These are phyloP conservation scores for Vaccinium vitisidaea DNA, from an alignment of 148 eudicot genomes.

Conservation along the genomic window DNA sequence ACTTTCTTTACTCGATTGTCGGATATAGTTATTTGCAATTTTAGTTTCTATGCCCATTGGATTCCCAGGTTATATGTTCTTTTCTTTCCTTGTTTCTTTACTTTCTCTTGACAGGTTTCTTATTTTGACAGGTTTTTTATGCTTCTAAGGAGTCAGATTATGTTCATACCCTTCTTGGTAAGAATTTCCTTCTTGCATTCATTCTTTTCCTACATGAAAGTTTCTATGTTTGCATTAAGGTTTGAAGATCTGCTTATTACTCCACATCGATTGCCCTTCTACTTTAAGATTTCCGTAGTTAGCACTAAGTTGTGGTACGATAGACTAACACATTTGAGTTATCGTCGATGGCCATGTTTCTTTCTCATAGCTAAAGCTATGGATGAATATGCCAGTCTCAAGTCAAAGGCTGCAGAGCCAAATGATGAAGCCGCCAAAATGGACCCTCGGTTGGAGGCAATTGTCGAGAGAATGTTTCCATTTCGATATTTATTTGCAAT, in stretches of 20 bases:
- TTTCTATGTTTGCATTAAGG: neutral
- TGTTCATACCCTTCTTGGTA: conserved; percentile 89
- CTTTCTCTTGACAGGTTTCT: conserved; percentile 47
- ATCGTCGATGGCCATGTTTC: neutral
- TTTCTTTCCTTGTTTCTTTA: neutral
- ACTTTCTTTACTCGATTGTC: neutral
- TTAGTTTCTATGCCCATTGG: neutral
- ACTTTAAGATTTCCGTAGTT: neutral
- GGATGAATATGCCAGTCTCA: conserved; percentile 87
- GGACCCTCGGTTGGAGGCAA: conserved; percentile 91
- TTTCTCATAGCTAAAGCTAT: conserved; percentile 77
- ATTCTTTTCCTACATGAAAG: neutral
- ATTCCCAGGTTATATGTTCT: neutral
- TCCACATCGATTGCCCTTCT: neutral
- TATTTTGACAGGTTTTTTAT: conserved; percentile 82
- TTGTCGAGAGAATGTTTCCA: conserved; percentile 82
- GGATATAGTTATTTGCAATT: neutral
- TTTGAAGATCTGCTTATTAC: neutral
- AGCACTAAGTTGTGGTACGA: too few relatives aligned
- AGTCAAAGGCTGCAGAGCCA: conserved; percentile 73
- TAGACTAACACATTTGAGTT: neutral
- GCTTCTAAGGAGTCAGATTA: conserved; percentile 97
- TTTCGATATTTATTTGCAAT: neutral
- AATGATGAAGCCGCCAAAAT: conserved; percentile 52
- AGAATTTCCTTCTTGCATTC: neutral